Evolutionary conservation across 2,329 filamentous ascomycete species (phyloP), one percentile per base, ranked within the genome.

Genomic region (Huntiella savannae): DNA sequence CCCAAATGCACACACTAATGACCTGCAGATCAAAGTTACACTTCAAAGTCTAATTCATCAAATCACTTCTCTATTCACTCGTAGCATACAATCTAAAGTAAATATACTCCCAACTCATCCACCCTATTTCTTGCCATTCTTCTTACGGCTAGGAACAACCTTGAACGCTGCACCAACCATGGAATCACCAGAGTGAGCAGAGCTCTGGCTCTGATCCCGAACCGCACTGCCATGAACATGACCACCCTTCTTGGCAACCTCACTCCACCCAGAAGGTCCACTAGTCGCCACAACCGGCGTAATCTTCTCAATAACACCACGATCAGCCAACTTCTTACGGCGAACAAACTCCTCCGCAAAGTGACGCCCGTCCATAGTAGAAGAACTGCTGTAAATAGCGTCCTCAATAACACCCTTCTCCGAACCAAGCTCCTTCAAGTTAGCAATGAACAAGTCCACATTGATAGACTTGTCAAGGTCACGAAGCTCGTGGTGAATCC

Each of bases 321-420:
- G 91, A 54, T 96, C 88, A 0, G 91, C 88, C 1, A 92, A 74
- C 69, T 82, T 92, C 64, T 87, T 88, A 55, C 88, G 86, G 33
- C 87, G 82, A 49, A 96, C 75, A 57, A 91, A 98, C 60, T 98
- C 91, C 50, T 93, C 83, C 0, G 85, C 86, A 57, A 96, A 96
- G 57, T 92, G 85, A 43, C 82, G 81, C 0, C 84, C 86, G 57
- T 98, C 86, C 62, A 98, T 83, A 1, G 87, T 92, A 55, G 79
- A 81, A 2, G 84, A 92, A 59, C 77, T 81, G 49, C 76, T 75
- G 62, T 96, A 94, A 16, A 96, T 81, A 6, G 82, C 82, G 58
- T 96, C 91, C 10, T 84, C 82, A 55, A 98, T 87, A 54, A 96
- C 73, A 50, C 82, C 75, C 11, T 74, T 67, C 49, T 95, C 85